Base-by-base conservation (phyloP, 331 rosid species). In the Spiraea crenata region DNA sequence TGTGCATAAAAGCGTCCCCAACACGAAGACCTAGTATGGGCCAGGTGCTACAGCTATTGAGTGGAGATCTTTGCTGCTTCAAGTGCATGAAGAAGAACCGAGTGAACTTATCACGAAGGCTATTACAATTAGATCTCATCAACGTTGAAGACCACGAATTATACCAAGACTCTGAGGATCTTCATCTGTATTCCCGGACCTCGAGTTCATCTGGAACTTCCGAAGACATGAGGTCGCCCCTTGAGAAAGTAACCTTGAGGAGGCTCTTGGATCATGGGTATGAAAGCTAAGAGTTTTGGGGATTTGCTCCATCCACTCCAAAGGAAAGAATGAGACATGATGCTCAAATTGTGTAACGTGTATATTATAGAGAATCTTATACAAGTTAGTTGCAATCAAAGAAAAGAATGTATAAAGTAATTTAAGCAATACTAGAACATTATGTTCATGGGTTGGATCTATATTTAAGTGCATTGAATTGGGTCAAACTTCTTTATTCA, bases 1-100 rank as follows among this genome's bases (percentile, higher is more conserved):
- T 86, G 42, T 91, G 99, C 89, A 91, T 91, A 75, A 96, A 87
- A 37, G 88, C 72, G 41, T 89, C 96, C 52, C 88, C 99, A 15
- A 88, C 88, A 69, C 93, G 92, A 41, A 89, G 99, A 5, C 99
- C 99, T 31, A 80, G 86, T 64, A 86, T 88, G 77, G 81, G 77
- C 71, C 90, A 95, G 97, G 96, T 95, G 72, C 76, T 83, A 3
- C 87, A 81, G 71, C 85, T 95, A 71, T 72, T 95, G 77, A 82
- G 64, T 51, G 99, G 96, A 10, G 87, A 95, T 79, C 86, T 95
- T 46, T 79, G 87, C 80, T 79, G 81, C 85, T 78, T 91, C 42
- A 95, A 84, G 89, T 57, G 78, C 79, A 70, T 85, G 84, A 89
- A 86, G 87, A 91, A 88, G 74, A 74, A 70, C 63, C 73, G 84